Evolutionary conservation across 1,139 yeast genomes (phyloP).

Genomic region (Geotrichum citri-aurantii): DNA sequence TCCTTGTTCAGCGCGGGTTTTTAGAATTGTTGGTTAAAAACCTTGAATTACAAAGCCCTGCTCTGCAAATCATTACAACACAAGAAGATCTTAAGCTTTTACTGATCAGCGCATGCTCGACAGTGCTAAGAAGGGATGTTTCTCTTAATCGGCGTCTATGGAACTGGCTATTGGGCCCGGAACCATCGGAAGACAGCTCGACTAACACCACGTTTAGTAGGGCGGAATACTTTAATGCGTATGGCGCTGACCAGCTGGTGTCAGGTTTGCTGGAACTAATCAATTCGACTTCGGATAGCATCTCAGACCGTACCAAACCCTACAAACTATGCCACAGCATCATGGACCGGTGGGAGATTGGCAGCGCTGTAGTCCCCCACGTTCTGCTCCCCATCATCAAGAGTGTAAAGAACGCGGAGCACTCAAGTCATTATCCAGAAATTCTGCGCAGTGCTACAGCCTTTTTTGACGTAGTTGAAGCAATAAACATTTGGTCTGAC

Average conservation of each 20-base stretch:
- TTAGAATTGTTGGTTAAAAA: constrained; percentile 71
- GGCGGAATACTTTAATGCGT: constrained; percentile 51
- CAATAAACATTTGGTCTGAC: constrained; percentile 69
- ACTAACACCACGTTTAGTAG: constrained; percentile 28
- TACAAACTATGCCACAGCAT: constrained; percentile 62
- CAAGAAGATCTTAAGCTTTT: constrained; percentile 52
- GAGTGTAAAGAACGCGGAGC: constrained; percentile 26
- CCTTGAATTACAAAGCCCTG: constrained; percentile 57
- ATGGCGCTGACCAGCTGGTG: constrained; percentile 49
- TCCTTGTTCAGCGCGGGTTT: constrained; percentile 82
- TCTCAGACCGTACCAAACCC: constrained; percentile 43
- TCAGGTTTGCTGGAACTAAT: constrained; percentile 51
- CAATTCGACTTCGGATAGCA: constrained; percentile 32
- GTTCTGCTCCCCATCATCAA: constrained; percentile 60
- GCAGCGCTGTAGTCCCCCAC: constrained; percentile 61
- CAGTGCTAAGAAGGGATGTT: constrained; percentile 82
- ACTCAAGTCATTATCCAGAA: constrained; percentile 33
- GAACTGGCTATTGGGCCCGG: constrained; percentile 87
- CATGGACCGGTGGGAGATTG: constrained; percentile 93
- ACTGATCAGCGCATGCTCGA: constrained; percentile 56
- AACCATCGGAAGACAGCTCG: constrained; percentile 24
- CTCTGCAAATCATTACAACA: constrained; percentile 46
- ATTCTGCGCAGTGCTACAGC: constrained; percentile 54
- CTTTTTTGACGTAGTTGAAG: constrained; percentile 82
- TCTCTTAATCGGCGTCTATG: constrained; percentile 87